phyloP scores from a whole-genome alignment of 2,329 filamentous ascomycete species.

The Sarocladiaceae sp. region DNA sequence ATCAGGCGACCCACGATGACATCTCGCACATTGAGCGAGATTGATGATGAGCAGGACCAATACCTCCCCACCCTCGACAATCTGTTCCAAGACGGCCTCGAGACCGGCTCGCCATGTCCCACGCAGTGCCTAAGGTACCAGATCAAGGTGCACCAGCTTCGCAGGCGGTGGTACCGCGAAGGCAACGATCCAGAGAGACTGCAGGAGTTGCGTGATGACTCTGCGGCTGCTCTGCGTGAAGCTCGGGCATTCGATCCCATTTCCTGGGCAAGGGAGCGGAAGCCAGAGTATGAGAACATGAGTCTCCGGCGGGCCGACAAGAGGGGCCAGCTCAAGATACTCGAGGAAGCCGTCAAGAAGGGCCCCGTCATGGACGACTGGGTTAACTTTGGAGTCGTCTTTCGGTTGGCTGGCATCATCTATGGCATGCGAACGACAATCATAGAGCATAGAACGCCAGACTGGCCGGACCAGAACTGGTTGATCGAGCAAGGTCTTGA shows the following conservation, averaged over 20 bases:
- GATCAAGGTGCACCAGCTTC: slow-evolving; percentile 1
- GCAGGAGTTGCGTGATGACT: neutral
- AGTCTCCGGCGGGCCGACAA: neutral
- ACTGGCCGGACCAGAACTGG: neutral
- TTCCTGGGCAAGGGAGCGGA: neutral
- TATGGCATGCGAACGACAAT: slow-evolving; percentile 3
- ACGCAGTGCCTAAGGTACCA: neutral
- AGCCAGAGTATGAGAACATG: slow-evolving; percentile 5
- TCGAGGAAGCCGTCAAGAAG: neutral
- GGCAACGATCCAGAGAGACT: neutral
- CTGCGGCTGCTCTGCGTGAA: neutral
- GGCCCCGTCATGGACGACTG: slow-evolving; percentile 3
- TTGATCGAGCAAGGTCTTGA: neutral
- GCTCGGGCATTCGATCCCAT: neutral
- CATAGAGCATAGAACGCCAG: neutral
- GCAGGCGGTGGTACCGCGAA: neutral
- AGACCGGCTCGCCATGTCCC: neutral
- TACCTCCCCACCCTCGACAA: neutral
- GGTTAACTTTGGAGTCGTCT: neutral
- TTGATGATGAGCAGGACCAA: neutral
- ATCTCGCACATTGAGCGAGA: neutral
- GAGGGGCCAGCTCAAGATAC: neutral
- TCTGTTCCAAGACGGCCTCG: slow-evolving; percentile 6
- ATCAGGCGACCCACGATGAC: neutral
- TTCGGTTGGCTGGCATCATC: neutral